Evolutionary conservation across 495 filamentous ascomycete genomes (phyloP).

Genomic region (Tuber brumale): DNA sequence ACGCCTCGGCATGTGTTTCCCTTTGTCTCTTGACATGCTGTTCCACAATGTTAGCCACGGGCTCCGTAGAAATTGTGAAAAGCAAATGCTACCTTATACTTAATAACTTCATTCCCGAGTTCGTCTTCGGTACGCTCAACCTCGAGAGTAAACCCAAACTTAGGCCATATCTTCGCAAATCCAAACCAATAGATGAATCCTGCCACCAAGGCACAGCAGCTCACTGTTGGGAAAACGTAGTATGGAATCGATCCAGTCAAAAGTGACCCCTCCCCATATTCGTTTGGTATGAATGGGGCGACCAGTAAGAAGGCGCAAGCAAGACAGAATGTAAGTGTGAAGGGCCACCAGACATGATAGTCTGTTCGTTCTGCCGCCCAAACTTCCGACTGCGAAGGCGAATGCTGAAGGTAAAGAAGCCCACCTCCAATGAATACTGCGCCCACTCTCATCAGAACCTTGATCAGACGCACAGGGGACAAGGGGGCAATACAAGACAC

Average conservation of each 20-base stretch:
- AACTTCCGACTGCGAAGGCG: conserved; percentile 43
- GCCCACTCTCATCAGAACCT: neutral
- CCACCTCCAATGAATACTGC: conserved; percentile 20
- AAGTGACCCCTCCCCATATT: conserved; percentile 14
- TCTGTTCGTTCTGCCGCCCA: conserved; percentile 44
- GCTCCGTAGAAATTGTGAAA: no score
- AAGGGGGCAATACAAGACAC: conserved; percentile 8
- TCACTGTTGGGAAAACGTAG: conserved; percentile 46
- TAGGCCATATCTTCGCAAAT: conserved; percentile 43
- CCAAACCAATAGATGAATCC: conserved; percentile 46
- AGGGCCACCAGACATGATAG: conserved; percentile 42
- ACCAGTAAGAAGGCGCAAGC: conserved; percentile 45
- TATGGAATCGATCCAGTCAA: conserved; percentile 41
- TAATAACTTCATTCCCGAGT: conserved; percentile 46
- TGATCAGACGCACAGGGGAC: neutral
- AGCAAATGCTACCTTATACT: conserved; percentile 40
- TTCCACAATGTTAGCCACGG: neutral
- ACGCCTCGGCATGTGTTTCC: conserved; percentile 19
- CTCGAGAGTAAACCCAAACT: conserved; percentile 46
- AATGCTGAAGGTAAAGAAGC: conserved; percentile 20
- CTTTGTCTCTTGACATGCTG: conserved; percentile 22
- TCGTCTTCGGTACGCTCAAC: conserved; percentile 45
- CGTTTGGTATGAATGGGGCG: conserved; percentile 45
- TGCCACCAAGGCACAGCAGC: conserved; percentile 42
- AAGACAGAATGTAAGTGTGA: conserved; percentile 42